Conservation (phyloP, 352 stramenopile genomes). For the Pythium scleroteichum region DNA sequence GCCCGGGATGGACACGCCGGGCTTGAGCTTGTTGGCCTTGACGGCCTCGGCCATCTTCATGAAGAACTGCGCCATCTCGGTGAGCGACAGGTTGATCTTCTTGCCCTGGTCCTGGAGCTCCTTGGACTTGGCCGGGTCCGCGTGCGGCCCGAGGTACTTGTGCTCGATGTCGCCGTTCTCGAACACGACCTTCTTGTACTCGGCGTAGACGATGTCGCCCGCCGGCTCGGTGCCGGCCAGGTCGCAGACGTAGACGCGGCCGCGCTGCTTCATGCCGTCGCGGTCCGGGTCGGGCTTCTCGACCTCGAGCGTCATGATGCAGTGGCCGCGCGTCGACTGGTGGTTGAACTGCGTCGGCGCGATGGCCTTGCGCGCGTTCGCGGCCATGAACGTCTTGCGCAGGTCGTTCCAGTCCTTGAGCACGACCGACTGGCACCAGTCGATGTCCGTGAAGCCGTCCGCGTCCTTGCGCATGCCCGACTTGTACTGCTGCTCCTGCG, state of each 20-base stretch:
- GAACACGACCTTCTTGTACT: constrained; percentile 93
- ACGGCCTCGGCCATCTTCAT: constrained; percentile 96
- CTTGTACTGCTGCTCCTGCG: constrained; percentile 94
- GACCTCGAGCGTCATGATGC: constrained; percentile 95
- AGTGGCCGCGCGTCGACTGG: constrained; percentile 92
- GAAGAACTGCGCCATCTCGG: constrained; percentile 96
- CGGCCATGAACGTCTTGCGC: constrained; percentile 86
- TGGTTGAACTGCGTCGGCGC: constrained; percentile 95
- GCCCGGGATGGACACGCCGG: constrained; percentile 90
- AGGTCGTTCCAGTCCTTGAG: constrained; percentile 95
- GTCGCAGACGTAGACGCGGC: constrained; percentile 93
- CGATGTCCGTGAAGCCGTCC: constrained; percentile 95
- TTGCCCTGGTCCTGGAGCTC: constrained; percentile 94
- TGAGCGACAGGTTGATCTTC: constrained; percentile 95
- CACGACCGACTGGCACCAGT: constrained; percentile 92
- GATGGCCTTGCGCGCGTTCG: constrained; percentile 93
- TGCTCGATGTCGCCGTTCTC: constrained; percentile 92
- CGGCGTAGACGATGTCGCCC: constrained; percentile 92
- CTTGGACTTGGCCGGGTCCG: constrained; percentile 91
- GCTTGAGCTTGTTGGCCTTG: constrained; percentile 94
- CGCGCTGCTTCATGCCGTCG: constrained; percentile 88
- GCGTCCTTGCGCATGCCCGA: constrained; percentile 93
- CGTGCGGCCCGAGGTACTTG: constrained; percentile 89
- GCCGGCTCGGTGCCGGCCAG: constrained; percentile 92
- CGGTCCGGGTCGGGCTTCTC: constrained; percentile 92